These are phyloP conservation scores for Phytophthora sojae DNA, from an alignment of 352 stramenopile species.

Conservation along the genomic window DNA sequence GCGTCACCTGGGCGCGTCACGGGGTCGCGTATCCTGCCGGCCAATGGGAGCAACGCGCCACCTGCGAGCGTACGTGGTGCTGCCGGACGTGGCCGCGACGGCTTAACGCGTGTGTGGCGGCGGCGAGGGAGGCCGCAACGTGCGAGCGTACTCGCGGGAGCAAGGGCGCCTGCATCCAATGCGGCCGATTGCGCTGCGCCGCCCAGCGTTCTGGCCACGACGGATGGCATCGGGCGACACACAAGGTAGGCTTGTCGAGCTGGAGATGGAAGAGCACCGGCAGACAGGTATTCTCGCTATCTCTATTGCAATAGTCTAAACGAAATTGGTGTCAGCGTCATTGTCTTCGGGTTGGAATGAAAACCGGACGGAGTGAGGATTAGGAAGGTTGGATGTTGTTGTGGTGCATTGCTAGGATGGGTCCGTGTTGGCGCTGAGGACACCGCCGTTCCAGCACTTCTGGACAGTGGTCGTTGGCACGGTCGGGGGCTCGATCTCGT, in stretches of 20 bases:
- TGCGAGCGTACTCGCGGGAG: conserved; percentile 39
- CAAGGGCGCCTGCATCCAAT: conserved; percentile 30
- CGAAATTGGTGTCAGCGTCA: too few species aligned
- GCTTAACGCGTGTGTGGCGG: not conserved
- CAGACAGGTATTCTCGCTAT: not conserved
- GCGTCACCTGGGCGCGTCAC: not conserved
- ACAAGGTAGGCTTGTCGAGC: too few species aligned
- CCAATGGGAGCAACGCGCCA: not conserved
- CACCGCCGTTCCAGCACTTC: not conserved
- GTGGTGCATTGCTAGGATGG: not conserved
- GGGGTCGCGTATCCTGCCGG: not conserved
- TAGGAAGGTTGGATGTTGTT: too few species aligned
- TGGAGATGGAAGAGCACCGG: not conserved
- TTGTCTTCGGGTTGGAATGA: too few species aligned
- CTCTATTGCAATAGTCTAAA: not conserved
- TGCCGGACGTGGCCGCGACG: too few species aligned
- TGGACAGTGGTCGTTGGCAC: not conserved
- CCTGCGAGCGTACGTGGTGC: conserved; percentile 1
- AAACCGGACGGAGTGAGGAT: too few species aligned
- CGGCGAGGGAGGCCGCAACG: conserved; percentile 5
- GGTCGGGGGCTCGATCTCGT: not conserved
- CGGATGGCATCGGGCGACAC: too few species aligned
- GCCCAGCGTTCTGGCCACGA: not conserved
- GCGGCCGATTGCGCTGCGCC: conserved; percentile 22
- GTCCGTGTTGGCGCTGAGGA: too few species aligned